Evolutionary conservation across 1,284 basidiomycete species (phyloP).

Genomic region (Heterobasidion annosum): DNA sequence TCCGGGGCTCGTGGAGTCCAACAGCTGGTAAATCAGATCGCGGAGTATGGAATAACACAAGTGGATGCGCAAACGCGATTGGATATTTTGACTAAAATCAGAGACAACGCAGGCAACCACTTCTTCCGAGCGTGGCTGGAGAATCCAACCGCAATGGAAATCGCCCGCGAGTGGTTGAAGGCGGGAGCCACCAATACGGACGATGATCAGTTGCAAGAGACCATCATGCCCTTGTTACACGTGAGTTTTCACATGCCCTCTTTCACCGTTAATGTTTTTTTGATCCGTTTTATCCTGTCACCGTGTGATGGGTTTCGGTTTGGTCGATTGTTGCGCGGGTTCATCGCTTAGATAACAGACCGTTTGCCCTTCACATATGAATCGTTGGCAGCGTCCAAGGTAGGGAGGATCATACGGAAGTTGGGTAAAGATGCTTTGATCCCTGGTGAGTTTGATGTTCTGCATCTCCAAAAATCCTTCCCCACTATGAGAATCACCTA

Average conservation of each 20-base stretch:
- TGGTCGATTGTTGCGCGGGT: not conserved
- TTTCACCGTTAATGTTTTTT: not conserved
- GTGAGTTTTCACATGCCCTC: slow-evolving; percentile 35
- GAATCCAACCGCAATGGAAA: slow-evolving; percentile 59
- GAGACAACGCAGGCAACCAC: slow-evolving; percentile 74
- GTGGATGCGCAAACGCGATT: slow-evolving; percentile 52
- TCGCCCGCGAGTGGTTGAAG: slow-evolving; percentile 73
- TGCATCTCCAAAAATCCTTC: slow-evolving; percentile 1
- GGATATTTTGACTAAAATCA: slow-evolving; percentile 67
- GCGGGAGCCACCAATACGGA: slow-evolving; percentile 45
- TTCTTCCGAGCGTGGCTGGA: slow-evolving; percentile 80
- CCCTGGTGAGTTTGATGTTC: slow-evolving; percentile 47
- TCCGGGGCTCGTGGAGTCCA: slow-evolving; percentile 62
- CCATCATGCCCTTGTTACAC: slow-evolving; percentile 75
- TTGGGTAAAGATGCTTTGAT: slow-evolving; percentile 60
- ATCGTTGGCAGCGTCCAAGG: slow-evolving; percentile 55
- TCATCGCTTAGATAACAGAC: slow-evolving; percentile 58
- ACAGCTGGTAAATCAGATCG: slow-evolving; percentile 43
- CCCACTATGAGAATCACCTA: not conserved
- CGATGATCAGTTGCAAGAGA: slow-evolving; percentile 53
- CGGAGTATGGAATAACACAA: slow-evolving; percentile 49
- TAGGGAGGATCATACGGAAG: slow-evolving; percentile 70
- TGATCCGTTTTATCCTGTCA: not conserved
- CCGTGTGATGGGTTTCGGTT: not conserved
- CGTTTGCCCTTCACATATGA: slow-evolving; percentile 67